Percentiles rank a stretch among this genome's conserved stretches.
phyloP scores from a whole-genome alignment of 441 rosid species.

The Populus hybrid region DNA sequence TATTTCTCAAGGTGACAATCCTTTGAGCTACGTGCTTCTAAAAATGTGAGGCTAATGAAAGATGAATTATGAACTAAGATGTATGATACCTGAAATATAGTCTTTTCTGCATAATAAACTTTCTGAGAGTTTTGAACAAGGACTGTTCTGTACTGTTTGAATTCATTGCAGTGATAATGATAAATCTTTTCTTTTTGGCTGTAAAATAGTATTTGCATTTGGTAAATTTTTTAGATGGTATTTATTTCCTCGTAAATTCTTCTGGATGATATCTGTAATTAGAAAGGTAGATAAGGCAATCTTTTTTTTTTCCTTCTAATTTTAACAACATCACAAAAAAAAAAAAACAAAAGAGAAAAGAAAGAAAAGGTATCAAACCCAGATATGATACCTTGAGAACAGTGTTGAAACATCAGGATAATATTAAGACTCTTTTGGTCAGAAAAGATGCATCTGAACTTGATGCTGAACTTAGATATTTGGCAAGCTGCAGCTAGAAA shows the following conservation, averaged over 20 bases:
- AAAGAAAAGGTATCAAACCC: neutral
- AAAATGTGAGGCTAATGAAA: neutral
- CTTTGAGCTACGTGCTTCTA: neutral
- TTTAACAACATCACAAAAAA: neutral
- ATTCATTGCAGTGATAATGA: neutral
- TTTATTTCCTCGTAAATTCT: neutral
- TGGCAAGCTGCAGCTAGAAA: neutral
- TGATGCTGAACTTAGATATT: neutral
- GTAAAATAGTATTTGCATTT: no score
- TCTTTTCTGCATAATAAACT: neutral
- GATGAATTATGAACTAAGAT: neutral
- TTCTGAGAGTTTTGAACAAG: neutral
- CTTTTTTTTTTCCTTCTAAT: neutral
- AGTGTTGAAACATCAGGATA: neutral
- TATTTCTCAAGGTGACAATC: neutral
- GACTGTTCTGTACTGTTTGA: neutral
- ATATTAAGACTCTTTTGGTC: neutral
- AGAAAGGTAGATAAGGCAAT: neutral
- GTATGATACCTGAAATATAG: neutral
- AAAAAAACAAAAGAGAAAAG: neutral
- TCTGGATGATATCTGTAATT: neutral
- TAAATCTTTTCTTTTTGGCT: no score
- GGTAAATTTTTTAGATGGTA: neutral
- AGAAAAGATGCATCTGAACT: neutral
- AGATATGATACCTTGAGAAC: neutral